Evolutionary conservation across 257 asterid species (phyloP).

Genomic region (Leptodermis oblonga): DNA sequence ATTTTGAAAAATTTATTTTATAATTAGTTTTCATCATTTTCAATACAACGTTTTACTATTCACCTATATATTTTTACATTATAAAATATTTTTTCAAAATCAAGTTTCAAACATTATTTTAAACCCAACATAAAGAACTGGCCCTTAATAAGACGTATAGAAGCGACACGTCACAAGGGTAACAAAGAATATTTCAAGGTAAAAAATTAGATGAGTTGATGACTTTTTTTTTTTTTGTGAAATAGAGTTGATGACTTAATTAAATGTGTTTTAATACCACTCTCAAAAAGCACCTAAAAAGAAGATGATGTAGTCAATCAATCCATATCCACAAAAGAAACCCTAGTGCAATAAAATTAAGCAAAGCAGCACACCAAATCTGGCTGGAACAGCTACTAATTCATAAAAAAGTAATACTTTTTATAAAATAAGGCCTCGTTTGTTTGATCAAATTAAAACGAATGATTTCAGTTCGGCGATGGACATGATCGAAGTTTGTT

Average conservation of each 20-base stretch:
- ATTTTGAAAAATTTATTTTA: no score
- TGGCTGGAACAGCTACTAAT: not conserved
- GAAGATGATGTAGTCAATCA: conserved; percentile 23
- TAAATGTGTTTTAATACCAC: not conserved
- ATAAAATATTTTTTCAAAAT: no score
- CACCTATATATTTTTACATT: no score
- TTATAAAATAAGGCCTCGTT: not conserved
- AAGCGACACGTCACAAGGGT: no score
- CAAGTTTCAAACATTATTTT: no score
- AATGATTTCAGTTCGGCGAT: conserved; percentile 18
- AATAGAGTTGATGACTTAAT: no score
- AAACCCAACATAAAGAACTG: no score
- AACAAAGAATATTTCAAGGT: not conserved
- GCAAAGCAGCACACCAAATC: conserved; percentile 15
- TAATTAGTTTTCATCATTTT: no score
- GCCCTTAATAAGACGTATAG: no score
- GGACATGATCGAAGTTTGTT: conserved; percentile 16
- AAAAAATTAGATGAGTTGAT: not conserved
- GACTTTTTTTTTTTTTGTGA: no score
- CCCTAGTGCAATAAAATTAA: conserved; percentile 2
- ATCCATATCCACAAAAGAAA: conserved; percentile 36
- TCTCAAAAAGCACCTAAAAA: conserved; percentile 24
- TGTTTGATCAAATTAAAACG: not conserved
- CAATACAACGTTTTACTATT: no score
- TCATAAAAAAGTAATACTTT: no score